Base-by-base conservation (phyloP, 768 basidiomycete species). In the Kwoniella dendrophila region DNA sequence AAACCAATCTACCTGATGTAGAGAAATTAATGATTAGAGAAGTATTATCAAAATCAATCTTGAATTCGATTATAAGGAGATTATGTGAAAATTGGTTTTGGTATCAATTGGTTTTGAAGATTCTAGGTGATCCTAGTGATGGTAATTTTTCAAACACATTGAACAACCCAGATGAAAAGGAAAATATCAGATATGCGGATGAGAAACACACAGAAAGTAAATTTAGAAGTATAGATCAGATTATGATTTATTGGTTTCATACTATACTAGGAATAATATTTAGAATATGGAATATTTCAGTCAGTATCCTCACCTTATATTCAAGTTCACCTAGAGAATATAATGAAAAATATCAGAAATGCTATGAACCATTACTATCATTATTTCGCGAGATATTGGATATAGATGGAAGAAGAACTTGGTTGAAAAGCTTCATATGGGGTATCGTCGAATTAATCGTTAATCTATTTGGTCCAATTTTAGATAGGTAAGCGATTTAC, bases 61-160 rank as follows among this genome's bases (percentile, higher is more conserved):
- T 92, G 64, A 83, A 84, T 49, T 75, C 68, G 18, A 67, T 82
- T 3, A 75, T 80, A 26, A 87, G 87, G 30, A 86, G 85, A 67
- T 76, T 95, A 52, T 84, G 86, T 5, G 88, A 96, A 75, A 89
- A 90, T 0, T 97, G 94, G 92, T 97, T 96, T 76, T 84, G 95
- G 47, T 86, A 92, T 60, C 86, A 83, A 70, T 72, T 84, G 2
- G 81, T 89, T 11, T 81, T 94, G 34, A 86, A 87, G 69, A 76
- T 88, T 2, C 79, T 95, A 11, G 88, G 86, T 49, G 61, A 65
- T 40, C 59, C 65, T 34, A 20, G 4, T 34, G 14, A 44, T 38
- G 34, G 44, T 29, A 18, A 24, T 22, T 14, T 14, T 3, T 10
- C 29, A 4, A 18, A 45, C 3, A 6, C 20, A 45, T 14, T 41